Evolutionary conservation across 257 asterid genomes (phyloP), one percentile per base, ranked within the genome.

Genomic region (Capsicum baccatum): DNA sequence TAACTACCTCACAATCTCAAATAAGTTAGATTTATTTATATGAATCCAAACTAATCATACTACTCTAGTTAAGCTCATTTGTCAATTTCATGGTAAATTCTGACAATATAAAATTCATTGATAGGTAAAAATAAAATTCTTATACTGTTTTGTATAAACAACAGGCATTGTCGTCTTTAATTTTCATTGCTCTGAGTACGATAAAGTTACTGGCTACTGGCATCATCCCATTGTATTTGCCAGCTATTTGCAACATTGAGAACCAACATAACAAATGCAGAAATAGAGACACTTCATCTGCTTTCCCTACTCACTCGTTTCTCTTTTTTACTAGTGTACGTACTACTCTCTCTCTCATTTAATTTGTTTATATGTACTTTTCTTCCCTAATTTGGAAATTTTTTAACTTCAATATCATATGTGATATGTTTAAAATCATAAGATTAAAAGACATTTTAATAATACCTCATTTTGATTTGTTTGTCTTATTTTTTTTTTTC

Each of bases 141-240:
- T 3, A 63, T 4, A 63, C 42, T 63, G 70, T 63, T 63, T 63
- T 63, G 70, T 63, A 63, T 33, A 66, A 66, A 66, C 73, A 66
- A 66, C 73, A 66, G 73, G 8, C 73, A 33, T 57, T 56, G 56
- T 80, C 60, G 3, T 74, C 80, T 19, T 74, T 68, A 68, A n/a
- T 35, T 80, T 17, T 19, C 59, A 37, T 21, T 70, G 89, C 83
- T 71, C 26, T 50, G 37, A 55, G 68, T 62, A 85, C 76, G 84
- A 83, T 83, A 79, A 84, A 84, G 87, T 50, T 14, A 14, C 54
- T 68, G 76, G 12, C 47, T 14, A 60, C 54, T 69, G 78, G 78
- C 55, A 55, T 10, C 60, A 60, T 9, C 44, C 71, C 83, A 71
- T 44, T 71, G 79, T 48, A 71, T 16, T 78, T 80, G 83, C 71